These are phyloP conservation scores for Plasmodium adleri DNA, from an alignment of 169 alveolate genomes.

Conservation along the genomic window DNA sequence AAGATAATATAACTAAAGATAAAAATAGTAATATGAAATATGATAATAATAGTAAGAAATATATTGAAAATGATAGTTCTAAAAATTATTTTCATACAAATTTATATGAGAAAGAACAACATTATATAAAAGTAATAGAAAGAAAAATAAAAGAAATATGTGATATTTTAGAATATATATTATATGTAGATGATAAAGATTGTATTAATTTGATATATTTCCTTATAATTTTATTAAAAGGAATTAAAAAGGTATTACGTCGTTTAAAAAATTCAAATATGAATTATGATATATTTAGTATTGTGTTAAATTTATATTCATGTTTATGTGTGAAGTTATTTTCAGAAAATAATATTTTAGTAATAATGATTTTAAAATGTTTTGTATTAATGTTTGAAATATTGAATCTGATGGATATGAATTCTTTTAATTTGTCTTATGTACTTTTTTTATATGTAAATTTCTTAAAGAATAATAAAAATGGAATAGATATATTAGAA, in stretches of 20 bases:
- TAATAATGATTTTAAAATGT: conserved; percentile 43
- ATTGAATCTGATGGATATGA: conserved; percentile 16
- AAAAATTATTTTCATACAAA: not conserved
- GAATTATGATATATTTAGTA: conserved; percentile 33
- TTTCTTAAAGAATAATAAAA: conserved; percentile 32
- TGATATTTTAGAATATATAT: conserved; percentile 14
- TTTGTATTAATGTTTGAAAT: conserved; percentile 57
- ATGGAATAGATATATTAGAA: conserved; percentile 37
- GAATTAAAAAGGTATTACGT: conserved; percentile 10
- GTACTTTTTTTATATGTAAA: conserved; percentile 55
- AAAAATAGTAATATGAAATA: too few relatives aligned
- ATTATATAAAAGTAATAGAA: not conserved
- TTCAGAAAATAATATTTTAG: conserved; percentile 25
- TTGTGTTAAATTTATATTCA: conserved; percentile 43
- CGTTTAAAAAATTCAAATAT: not conserved
- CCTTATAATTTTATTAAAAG: conserved; percentile 10
- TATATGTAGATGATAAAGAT: conserved; percentile 31
- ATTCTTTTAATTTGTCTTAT: conserved; percentile 32
- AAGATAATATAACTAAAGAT: too few relatives aligned
- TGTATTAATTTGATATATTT: conserved; percentile 31
- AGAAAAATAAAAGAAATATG: conserved; percentile 10
- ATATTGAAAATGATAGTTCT: too few relatives aligned
- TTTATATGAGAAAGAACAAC: not conserved
- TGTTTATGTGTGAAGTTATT: conserved; percentile 54
- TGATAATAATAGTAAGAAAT: too few relatives aligned